Percentiles rank a stretch among this genome's conserved stretches.
Conservation (phyloP, 306 rosid genomes). For the Pyrus communis region DNA sequence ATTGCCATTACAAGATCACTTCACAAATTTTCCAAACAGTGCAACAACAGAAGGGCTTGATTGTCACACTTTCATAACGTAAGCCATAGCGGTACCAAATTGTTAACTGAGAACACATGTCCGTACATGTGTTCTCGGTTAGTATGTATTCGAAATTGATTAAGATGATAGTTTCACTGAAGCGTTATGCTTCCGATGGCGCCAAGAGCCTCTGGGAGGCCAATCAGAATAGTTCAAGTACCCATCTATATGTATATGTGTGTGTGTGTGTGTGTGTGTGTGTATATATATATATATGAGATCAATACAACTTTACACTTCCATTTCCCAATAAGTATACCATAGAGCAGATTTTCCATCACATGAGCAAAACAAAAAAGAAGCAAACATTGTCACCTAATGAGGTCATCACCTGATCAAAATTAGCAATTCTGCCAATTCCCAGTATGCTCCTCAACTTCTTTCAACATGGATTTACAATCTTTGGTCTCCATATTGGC, state of each 20-base stretch:
- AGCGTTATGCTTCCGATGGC: background rate
- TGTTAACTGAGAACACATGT: no score
- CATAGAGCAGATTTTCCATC: background rate
- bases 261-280: no score
- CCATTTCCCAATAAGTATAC: background rate
- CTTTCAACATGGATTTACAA: conserved; percentile 27
- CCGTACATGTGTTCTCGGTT: no score
- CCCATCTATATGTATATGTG: no score
- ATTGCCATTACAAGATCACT: no score
- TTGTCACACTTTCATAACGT: no score
- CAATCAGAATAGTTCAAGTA: background rate
- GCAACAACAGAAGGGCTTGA: no score
- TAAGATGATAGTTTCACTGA: background rate
- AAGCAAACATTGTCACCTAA: background rate
- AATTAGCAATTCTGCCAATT: background rate
- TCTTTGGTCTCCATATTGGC: conserved; percentile 27
- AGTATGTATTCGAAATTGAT: no score
- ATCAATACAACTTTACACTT: background rate
- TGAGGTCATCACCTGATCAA: background rate
- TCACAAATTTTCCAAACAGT: no score
- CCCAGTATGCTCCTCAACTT: background rate
- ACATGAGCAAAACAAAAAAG: background rate
- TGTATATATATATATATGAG: no score
- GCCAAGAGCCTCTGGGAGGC: background rate
- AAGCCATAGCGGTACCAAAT: no score